phyloP scores from a whole-genome alignment of 169 alveolate species.

The Amoebophrya sp. region DNA sequence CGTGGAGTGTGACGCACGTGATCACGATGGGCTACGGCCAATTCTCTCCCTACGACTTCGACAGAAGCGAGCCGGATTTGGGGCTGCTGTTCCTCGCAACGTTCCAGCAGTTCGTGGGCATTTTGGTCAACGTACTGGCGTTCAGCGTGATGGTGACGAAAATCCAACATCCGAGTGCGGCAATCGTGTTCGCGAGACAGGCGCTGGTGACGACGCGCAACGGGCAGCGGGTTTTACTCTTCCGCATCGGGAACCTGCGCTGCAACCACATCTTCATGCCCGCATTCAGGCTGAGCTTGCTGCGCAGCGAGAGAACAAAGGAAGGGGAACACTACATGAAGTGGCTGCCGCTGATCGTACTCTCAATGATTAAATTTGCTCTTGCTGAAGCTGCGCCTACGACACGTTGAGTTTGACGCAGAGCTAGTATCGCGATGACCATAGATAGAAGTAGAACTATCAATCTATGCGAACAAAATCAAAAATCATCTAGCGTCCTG shows the following conservation, averaged over 20 bases:
- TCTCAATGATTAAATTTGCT: not conserved
- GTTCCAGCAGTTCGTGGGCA: not conserved
- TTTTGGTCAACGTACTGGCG: not conserved
- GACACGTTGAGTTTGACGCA: not conserved
- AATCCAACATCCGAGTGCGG: not conserved
- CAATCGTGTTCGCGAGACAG: too few relatives aligned
- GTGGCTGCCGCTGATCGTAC: not conserved
- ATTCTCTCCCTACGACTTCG: not conserved
- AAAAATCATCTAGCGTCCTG: not conserved
- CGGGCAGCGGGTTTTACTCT: too few relatives aligned
- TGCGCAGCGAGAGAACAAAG: too few relatives aligned
- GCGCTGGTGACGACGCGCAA: too few relatives aligned
- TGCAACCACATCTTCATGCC: too few relatives aligned
- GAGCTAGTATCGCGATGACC: not conserved
- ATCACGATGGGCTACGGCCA: not conserved
- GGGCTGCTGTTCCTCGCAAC: not conserved
- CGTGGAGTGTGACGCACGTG: not conserved
- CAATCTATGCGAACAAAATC: not conserved
- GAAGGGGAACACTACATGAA: too few relatives aligned
- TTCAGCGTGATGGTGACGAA: not conserved
- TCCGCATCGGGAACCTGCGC: too few relatives aligned
- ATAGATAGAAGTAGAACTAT: not conserved
- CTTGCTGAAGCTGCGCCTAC: not conserved
- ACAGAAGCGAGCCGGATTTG: not conserved
- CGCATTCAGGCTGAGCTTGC: too few relatives aligned